Evolutionary conservation across 768 basidiomycete species (phyloP), one percentile per base, ranked within the genome.

Genomic region (Mycena rebaudengoi): DNA sequence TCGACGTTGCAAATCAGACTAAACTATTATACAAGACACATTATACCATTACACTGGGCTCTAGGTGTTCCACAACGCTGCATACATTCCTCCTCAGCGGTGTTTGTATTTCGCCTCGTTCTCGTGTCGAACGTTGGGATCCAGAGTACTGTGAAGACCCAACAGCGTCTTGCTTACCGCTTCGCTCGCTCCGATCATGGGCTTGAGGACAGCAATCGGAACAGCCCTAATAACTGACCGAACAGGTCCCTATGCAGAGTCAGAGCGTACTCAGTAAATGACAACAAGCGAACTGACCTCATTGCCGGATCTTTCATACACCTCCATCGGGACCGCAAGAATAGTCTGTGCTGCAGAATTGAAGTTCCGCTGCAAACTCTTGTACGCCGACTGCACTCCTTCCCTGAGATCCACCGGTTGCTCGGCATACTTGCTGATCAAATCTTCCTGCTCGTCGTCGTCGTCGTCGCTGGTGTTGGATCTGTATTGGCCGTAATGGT

Each of bases 281-380:
- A 46, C 12, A 28, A 26, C 6, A n/a, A 35, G 7, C 7, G 18
- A 41, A 21, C 25, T 33, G 21, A 92, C 96, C 86, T 98, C 94
- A 59, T 90, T 91, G 8, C 95, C 94, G 11, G 95, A 92, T 62
- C 92, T 84, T 77, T 99, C 98, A 69, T 98, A 97, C 12, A 98
- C 95, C 76, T 99, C 98, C 97, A 99, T 98, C 1, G 98, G 98
- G 1, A 99, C 95, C 1, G 98, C 97, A 35, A 99, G 85, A 64
- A 99, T 99, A 0, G 98, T 99, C 79, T 99, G 97, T 25, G 97
- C 98, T 26, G 98, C 98, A 41, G 93, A 94, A 69, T 90, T 91
- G 64, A 99, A 75, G 76, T 99, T 98, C 71, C 81, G 88, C 53
- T 86, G 88, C 70, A 99, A 76, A 71, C 94, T 96, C 73, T 84